Percentiles rank a stretch among this genome's conserved stretches.
Evolutionary conservation across 805 yeast genomes (phyloP).

Genomic region (Candida maltosa): DNA sequence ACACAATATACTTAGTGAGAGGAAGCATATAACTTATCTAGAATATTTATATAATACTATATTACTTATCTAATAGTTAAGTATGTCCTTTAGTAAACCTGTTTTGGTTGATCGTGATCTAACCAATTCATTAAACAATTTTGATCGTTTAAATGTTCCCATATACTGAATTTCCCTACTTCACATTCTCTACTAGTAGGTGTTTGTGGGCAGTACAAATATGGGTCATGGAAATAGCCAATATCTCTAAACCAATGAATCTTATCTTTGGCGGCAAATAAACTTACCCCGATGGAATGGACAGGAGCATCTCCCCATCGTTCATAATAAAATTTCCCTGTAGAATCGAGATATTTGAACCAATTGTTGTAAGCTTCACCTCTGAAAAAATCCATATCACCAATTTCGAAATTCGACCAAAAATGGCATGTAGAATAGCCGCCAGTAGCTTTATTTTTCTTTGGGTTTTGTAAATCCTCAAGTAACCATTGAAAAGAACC

Average conservation of each 20-base stretch:
- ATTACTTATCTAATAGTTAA: no score
- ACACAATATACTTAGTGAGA: conserved; percentile 48
- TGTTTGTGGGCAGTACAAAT: conserved; percentile 68
- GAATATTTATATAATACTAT: not conserved
- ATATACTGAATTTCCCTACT: conserved; percentile 53
- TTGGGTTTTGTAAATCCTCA: conserved; percentile 50
- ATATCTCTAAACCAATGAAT: conserved; percentile 88
- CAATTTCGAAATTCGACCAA: conserved; percentile 89
- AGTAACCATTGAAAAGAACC: conserved; percentile 54
- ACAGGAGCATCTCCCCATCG: conserved; percentile 96
- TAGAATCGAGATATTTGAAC: conserved; percentile 58
- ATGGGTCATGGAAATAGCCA: conserved; percentile 76
- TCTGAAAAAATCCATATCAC: conserved; percentile 77
- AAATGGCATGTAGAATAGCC: conserved; percentile 75
- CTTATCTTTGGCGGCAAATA: conserved; percentile 64
- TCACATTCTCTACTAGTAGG: conserved; percentile 43
- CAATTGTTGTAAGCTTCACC: conserved; percentile 62
- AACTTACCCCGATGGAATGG: conserved; percentile 68
- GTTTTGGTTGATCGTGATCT: conserved; percentile 19
- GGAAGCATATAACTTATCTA: conserved; percentile 34
- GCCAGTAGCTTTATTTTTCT: conserved; percentile 37
- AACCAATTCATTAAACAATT: conserved; percentile 79
- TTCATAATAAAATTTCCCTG: conserved; percentile 86
- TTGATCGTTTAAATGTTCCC: conserved; percentile 54
- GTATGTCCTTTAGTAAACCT: conserved; percentile 9